Conservation (phyloP, 805 yeast genomes). For the Sugiyamaella lignohabitans region DNA sequence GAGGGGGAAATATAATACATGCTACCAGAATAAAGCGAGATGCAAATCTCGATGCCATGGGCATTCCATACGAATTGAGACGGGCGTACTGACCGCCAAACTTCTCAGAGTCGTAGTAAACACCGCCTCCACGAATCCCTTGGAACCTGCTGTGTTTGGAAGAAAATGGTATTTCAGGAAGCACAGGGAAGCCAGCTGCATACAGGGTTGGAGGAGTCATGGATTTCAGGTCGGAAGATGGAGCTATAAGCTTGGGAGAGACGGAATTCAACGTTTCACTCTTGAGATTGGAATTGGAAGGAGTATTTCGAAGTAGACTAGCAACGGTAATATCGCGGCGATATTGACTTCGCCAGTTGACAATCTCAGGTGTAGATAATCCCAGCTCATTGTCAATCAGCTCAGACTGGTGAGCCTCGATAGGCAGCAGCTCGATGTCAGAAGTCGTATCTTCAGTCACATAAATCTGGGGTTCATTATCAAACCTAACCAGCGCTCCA, state of each 20-base stretch:
- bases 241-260: neutral
- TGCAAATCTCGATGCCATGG: slow-evolving; percentile 2
- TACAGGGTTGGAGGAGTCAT: neutral
- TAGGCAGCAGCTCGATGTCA: neutral
- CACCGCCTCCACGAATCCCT: neutral
- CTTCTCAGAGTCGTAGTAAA: neutral
- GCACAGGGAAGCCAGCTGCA: neutral
- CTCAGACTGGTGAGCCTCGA: neutral
- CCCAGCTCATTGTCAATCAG: neutral
- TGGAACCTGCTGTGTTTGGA: neutral
- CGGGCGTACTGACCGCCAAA: neutral
- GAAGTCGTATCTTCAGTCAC: neutral
- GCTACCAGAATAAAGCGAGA: slow-evolving; percentile 22
- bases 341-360: slow-evolving; percentile 8
- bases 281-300: neutral
- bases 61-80: slow-evolving; percentile 1
- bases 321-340: slow-evolving; percentile 6
- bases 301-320: slow-evolving; percentile 4
- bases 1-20: slow-evolving; percentile 33
- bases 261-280: too few species aligned
- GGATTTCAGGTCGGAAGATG: too few species aligned
- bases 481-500: neutral
- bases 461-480: neutral
- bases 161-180: neutral
- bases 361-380: slow-evolving; percentile 1